Conservation (phyloP, 805 yeast species). For the Metschnikowia aberdeeniae region DNA sequence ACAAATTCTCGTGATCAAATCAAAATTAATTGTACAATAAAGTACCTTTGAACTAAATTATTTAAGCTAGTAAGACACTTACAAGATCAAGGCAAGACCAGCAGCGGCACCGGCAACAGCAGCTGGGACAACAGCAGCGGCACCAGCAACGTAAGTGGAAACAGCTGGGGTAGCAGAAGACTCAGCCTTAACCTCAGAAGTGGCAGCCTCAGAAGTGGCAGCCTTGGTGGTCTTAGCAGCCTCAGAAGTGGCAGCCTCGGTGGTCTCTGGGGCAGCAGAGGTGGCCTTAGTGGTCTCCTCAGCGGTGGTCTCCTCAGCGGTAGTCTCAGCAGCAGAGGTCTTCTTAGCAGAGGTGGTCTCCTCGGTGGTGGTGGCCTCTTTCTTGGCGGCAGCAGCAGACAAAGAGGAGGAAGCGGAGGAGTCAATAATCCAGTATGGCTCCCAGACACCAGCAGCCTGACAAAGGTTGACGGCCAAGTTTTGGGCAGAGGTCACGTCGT, state of each 20-base stretch:
- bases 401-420: constrained; percentile 22
- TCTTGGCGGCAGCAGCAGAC: constrained; percentile 22
- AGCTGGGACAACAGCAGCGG: constrained; percentile 14
- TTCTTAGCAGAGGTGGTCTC: constrained; percentile 8
- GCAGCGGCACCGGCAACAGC: constrained; percentile 16
- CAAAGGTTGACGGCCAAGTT: constrained; percentile 31
- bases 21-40: no score
- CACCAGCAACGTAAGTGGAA: constrained; percentile 13
- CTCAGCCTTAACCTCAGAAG: constrained; percentile 6
- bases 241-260: constrained; percentile 7
- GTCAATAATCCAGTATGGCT: constrained; percentile 31
- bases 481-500: constrained; percentile 27
- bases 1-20: no score
- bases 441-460: constrained; percentile 31
- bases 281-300: constrained; percentile 6
- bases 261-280: constrained; percentile 2
- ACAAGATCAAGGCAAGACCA: constrained; percentile 15
- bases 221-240: constrained; percentile 4
- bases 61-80: not conserved
- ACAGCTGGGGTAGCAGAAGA: constrained; percentile 9
- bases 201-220: constrained; percentile 5
- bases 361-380: constrained; percentile 15
- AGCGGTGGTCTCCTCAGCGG: constrained; percentile 6
- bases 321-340: constrained; percentile 2
- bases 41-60: not conserved